Percentiles rank a stretch among this genome's conserved stretches.
These are phyloP conservation scores for Lentinula sp. DNA, from an alignment of 768 basidiomycete genomes.

Conservation along the genomic window DNA sequence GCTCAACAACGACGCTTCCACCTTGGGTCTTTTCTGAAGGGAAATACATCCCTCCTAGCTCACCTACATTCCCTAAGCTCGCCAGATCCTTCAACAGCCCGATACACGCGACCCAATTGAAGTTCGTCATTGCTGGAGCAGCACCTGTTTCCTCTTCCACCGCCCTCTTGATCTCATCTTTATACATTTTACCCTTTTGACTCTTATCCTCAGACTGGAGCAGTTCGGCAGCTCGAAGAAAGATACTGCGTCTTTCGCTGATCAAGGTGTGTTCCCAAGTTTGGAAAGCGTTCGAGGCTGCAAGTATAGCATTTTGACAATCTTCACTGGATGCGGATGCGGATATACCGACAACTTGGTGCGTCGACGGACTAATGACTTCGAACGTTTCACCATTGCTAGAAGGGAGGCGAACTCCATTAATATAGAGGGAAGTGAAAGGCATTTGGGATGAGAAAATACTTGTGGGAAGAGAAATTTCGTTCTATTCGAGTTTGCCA, in stretches of 20 bases:
- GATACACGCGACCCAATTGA: slow-evolving; percentile 19
- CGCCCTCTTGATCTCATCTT: slow-evolving; percentile 23
- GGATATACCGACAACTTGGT: slow-evolving; percentile 34
- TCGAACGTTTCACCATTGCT: slow-evolving; percentile 34
- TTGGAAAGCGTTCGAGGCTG: slow-evolving; percentile 38
- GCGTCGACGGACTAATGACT: slow-evolving; percentile 36
- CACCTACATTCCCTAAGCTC: slow-evolving; percentile 19
- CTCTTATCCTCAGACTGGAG: slow-evolving; percentile 25
- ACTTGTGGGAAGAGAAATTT: not conserved
- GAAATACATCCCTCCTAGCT: slow-evolving; percentile 38
- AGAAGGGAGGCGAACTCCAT: slow-evolving; percentile 25
- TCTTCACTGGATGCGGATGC: slow-evolving; percentile 42
- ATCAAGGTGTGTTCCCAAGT: slow-evolving; percentile 38
- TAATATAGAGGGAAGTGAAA: slow-evolving; percentile 28
- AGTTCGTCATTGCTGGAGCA: slow-evolving; percentile 12
- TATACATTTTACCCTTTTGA: slow-evolving; percentile 22
- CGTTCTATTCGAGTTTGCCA: not conserved
- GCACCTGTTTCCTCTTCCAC: slow-evolving; percentile 35
- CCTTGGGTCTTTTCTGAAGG: slow-evolving; percentile 36
- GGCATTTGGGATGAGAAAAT: slow-evolving; percentile 4
- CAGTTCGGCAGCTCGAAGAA: slow-evolving; percentile 44
- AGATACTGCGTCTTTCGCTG: slow-evolving; percentile 33
- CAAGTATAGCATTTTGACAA: slow-evolving; percentile 37
- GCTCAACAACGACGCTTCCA: slow-evolving; percentile 35
- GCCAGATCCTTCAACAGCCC: slow-evolving; percentile 26